Base-by-base conservation (phyloP, 108 stramenopile species). In the Cyclotella kingstonii region DNA sequence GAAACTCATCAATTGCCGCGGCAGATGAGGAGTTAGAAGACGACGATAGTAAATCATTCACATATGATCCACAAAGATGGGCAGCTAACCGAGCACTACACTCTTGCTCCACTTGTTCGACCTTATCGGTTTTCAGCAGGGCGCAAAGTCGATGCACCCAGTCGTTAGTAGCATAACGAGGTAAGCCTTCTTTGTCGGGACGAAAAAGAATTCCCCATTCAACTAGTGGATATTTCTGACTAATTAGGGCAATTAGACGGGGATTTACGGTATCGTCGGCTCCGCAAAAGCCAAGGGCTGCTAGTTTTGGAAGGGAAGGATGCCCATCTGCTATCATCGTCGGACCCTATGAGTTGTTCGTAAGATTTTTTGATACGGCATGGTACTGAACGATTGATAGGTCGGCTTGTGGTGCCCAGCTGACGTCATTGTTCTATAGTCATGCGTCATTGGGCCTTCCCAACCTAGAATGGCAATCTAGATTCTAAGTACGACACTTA, bases 141-240 rank as follows among this genome's bases (percentile, higher is more conserved):
- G 29, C 31, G 30, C 40, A 40, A 21, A 73, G 72, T 15, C 55
- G 46, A 5, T 28, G 30, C 21, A 97, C 94, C 93, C 93, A 97
- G 38, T 72, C 63, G 28, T 28, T 33, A 0, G 89, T 67, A 0
- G 94, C 87, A 57, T 95, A 95, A 6, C 96, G 82, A 2, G 93
- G 92, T 55, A 78, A 49, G 28, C 94, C 93, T 63, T 93, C 93
- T 67, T 87, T 87, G 70, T 97, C 96, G 2, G 92, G 94, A 7
- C 96, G 84, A 65, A 97, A 97, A 0, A 97, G 60, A 11, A 95
- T 83, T 15, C 96, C 96, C 73, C 90, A 97, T 69, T 97, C 96
- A 2, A 90, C 86, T 47, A 82, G 68, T 11, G 91, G 89, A 51
- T 93, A 95, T 1, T 43, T 17, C 10, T 76, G 46, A 9, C 71